phyloP scores from a whole-genome alignment of 2,329 filamentous ascomycete species.

The Aphanoascus verrucosus region DNA sequence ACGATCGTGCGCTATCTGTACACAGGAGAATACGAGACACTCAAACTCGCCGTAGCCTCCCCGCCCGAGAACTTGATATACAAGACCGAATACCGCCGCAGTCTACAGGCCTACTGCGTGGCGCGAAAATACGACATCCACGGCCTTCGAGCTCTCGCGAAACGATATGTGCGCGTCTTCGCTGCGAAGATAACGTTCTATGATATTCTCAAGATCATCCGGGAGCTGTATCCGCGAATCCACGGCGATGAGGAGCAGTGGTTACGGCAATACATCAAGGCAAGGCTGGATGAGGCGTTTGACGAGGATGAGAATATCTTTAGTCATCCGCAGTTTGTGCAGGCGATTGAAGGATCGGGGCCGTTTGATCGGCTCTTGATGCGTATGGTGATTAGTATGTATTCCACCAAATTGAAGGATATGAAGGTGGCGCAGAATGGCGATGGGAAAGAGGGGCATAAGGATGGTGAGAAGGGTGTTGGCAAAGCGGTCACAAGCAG shows the following conservation, averaged over 20 bases:
- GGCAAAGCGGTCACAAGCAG: too few species aligned
- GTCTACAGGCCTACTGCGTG: slow-evolving; percentile 3
- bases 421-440: not conserved
- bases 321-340: slow-evolving; percentile 14
- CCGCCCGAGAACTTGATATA: not conserved
- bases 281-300: not conserved
- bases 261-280: slow-evolving; percentile 19
- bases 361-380: not conserved
- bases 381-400: slow-evolving; percentile 6
- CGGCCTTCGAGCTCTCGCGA: too few species aligned
- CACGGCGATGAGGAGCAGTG: slow-evolving; percentile 14
- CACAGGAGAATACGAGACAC: slow-evolving; percentile 11
- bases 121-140: not conserved
- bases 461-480: not conserved
- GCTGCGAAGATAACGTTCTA: too few species aligned
- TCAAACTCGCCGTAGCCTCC: not conserved
- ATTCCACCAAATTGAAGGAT: not conserved
- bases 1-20: slow-evolving; percentile 9
- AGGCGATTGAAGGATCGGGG: slow-evolving; percentile 15
- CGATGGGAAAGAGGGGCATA: not conserved
- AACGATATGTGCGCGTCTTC: too few species aligned
- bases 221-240: too few species aligned
- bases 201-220: too few species aligned
- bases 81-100: slow-evolving; percentile 3
- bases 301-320: slow-evolving; percentile 11